These are phyloP conservation scores for Euryodendron excelsum DNA, from an alignment of 148 eudicot genomes.

Conservation along the genomic window DNA sequence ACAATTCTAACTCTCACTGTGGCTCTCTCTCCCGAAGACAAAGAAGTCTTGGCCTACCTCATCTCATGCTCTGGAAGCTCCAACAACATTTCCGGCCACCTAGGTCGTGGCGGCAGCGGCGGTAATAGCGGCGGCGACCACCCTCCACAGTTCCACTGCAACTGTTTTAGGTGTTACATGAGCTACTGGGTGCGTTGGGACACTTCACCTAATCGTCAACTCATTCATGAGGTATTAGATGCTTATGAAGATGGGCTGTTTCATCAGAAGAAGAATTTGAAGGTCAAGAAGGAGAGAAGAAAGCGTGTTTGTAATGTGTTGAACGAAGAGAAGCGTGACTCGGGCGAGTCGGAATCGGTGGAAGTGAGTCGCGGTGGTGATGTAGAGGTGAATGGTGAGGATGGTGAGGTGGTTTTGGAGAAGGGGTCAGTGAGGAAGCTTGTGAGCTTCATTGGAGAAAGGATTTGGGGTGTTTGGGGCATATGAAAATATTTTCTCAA, in stretches of 20 bases:
- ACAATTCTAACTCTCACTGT: conserved; percentile 21
- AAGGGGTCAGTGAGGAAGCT: conserved; percentile 58
- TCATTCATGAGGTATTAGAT: conserved; percentile 32
- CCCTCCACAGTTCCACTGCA: conserved; percentile 20
- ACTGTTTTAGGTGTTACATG: conserved; percentile 33
- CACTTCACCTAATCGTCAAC: conserved; percentile 25
- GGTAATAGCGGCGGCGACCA: conserved; percentile 19
- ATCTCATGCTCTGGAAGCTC: conserved; percentile 23
- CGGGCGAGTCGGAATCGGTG: conserved; percentile 19
- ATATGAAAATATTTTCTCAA: conserved; percentile 10
- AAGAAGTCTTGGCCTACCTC: conserved; percentile 33
- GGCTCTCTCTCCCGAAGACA: conserved; percentile 23
- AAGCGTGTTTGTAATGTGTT: not conserved
- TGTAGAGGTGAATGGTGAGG: not conserved
- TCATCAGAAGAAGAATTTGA: conserved; percentile 19
- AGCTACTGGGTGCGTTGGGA: conserved; percentile 39
- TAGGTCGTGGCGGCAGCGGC: not conserved
- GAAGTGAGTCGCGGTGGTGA: not conserved
- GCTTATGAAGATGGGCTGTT: conserved; percentile 34
- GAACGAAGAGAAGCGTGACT: not conserved
- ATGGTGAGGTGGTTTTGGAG: conserved; percentile 24
- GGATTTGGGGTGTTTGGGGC: conserved; percentile 80
- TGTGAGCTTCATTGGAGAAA: conserved; percentile 59
- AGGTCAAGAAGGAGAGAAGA: conserved; percentile 13
- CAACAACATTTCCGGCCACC: conserved; percentile 8